Conservation (phyloP, 352 stramenopile species). For the Phytophthora cryptogea region DNA sequence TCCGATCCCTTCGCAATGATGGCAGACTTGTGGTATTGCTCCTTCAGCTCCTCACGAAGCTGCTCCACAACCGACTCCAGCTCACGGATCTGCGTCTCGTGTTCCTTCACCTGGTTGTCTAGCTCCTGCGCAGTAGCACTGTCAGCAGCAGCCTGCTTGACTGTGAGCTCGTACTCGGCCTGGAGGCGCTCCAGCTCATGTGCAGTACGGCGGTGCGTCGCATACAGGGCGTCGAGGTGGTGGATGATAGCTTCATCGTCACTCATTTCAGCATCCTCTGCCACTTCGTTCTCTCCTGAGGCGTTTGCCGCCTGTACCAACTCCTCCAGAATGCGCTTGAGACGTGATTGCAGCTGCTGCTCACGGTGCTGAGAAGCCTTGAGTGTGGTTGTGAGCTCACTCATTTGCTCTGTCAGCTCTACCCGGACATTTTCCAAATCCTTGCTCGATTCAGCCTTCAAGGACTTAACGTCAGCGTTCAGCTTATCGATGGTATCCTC, state of each 20-base stretch:
- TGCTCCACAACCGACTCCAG: constrained; percentile 50
- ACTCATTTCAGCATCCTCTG: constrained; percentile 31
- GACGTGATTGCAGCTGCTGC: constrained; percentile 49
- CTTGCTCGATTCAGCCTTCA: constrained; percentile 43
- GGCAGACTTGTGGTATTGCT: constrained; percentile 49
- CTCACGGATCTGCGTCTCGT: constrained; percentile 47
- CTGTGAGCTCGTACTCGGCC: constrained; percentile 46
- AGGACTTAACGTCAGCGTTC: constrained; percentile 36
- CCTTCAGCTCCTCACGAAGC: constrained; percentile 49
- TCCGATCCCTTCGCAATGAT: constrained; percentile 44
- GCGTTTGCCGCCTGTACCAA: constrained; percentile 41
- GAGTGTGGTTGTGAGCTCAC: constrained; percentile 36
- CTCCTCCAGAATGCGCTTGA: constrained; percentile 51
- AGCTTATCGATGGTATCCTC: constrained; percentile 39
- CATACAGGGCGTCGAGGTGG: constrained; percentile 41
- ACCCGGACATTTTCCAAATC: constrained; percentile 25
- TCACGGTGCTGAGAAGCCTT: constrained; percentile 49
- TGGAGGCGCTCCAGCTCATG: constrained; percentile 54
- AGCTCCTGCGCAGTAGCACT: constrained; percentile 41
- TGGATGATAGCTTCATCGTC: constrained; percentile 39
- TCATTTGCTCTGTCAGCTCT: constrained; percentile 37
- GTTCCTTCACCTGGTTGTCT: constrained; percentile 44
- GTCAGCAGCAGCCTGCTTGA: constrained; percentile 40
- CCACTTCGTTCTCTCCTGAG: constrained; percentile 24
- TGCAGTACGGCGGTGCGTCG: constrained; percentile 37